These are phyloP conservation scores for Phytopythium sindhum DNA, from an alignment of 352 stramenopile genomes.

Conservation along the genomic window DNA sequence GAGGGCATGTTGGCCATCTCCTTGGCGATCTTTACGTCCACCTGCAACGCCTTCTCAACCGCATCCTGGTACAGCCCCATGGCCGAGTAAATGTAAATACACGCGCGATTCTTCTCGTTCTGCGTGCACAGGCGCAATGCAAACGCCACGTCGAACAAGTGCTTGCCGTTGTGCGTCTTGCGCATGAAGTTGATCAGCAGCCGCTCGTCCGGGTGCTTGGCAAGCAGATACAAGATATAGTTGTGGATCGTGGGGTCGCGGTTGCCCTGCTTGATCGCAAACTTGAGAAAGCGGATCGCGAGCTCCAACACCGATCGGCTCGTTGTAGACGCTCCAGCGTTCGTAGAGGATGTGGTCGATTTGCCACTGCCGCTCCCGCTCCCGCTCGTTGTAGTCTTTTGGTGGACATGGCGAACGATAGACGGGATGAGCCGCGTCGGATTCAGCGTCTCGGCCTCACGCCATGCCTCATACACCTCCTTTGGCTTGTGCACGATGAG, in stretches of 20 bases:
- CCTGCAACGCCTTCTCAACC: slow-evolving; percentile 88
- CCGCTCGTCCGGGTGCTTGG: slow-evolving; percentile 86
- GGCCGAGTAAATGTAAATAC: slow-evolving; percentile 93
- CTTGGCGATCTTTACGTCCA: slow-evolving; percentile 92
- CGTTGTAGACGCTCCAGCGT: slow-evolving; percentile 17
- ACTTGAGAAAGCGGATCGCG: slow-evolving; percentile 92
- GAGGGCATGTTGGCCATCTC: slow-evolving; percentile 90
- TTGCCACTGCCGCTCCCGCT: neutral
- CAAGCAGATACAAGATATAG: slow-evolving; percentile 89
- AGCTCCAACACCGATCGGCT: slow-evolving; percentile 80
- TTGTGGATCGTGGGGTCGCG: slow-evolving; percentile 92
- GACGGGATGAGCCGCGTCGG: slow-evolving; percentile 91
- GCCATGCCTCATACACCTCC: slow-evolving; percentile 90
- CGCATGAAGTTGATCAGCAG: slow-evolving; percentile 90
- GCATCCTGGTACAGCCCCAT: slow-evolving; percentile 92
- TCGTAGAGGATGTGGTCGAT: neutral
- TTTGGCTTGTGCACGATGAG: slow-evolving; percentile 91
- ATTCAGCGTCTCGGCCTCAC: slow-evolving; percentile 86
- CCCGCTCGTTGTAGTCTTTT: slow-evolving; percentile 32
- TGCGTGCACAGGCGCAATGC: slow-evolving; percentile 90
- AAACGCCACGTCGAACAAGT: slow-evolving; percentile 91
- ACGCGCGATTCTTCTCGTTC: slow-evolving; percentile 90
- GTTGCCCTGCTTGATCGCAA: slow-evolving; percentile 90
- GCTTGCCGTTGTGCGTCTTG: slow-evolving; percentile 84
- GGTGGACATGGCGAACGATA: slow-evolving; percentile 89